Conservation (phyloP, 192 early-diverging fungal genomes). For the Backusella mclennaniae region DNA sequence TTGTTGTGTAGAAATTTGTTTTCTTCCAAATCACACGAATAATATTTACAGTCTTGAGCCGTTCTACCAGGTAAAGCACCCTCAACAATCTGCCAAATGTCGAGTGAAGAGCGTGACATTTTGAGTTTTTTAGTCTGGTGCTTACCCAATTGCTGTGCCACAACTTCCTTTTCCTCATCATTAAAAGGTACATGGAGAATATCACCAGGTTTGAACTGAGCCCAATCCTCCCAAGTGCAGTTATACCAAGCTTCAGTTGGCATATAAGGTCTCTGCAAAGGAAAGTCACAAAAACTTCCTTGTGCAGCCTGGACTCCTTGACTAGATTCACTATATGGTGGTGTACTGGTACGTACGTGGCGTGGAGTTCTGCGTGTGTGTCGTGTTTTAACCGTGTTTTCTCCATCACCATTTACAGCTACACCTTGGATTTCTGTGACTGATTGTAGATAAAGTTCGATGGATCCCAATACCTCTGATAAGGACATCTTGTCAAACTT, state of each 20-base stretch:
- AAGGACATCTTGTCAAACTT: neutral
- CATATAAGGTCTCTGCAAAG: constrained; percentile 14
- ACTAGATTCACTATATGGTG: neutral
- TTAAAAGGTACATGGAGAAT: constrained; percentile 20
- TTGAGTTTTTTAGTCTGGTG: neutral
- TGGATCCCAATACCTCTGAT: neutral
- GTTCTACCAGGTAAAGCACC: constrained; percentile 4
- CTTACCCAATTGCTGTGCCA: neutral
- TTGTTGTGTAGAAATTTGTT: neutral
- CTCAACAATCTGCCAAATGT: neutral
- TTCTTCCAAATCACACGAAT: neutral
- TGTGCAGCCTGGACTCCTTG: neutral
- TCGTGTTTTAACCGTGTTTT: neutral
- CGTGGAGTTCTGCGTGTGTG: neutral
- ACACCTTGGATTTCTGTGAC: neutral
- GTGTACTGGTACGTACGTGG: neutral
- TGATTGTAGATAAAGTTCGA: neutral
- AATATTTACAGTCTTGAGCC: constrained; percentile 6
- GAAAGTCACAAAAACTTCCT: neutral
- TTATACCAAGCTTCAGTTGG: constrained; percentile 12
- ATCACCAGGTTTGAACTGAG: constrained; percentile 13
- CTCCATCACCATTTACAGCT: neutral
- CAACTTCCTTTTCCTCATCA: neutral
- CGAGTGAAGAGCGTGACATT: neutral
- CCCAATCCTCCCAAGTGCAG: constrained; percentile 29